Evolutionary conservation across 768 basidiomycete genomes (phyloP).

Genomic region (Phylloporus sp.): DNA sequence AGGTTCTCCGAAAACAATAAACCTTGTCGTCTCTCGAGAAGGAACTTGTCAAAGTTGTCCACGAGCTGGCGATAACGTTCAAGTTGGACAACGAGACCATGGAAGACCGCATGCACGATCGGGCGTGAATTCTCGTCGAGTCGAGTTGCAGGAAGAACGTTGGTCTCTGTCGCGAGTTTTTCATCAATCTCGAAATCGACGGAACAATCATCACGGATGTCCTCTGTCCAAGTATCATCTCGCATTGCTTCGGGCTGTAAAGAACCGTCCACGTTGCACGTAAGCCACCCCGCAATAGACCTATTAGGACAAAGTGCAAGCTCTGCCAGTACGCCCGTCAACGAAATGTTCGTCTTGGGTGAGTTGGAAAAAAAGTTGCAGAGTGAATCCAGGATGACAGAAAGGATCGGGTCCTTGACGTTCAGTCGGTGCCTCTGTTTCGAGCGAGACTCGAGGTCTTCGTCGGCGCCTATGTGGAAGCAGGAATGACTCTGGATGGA

Average conservation of each 20-base stretch:
- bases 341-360: conserved; percentile 80
- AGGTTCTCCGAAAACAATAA: conserved; percentile 89
- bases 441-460: conserved; percentile 33
- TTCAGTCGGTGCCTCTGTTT: conserved; percentile 70
- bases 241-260: conserved; percentile 9
- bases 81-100: conserved; percentile 74
- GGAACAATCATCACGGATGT: conserved; percentile 75
- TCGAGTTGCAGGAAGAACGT: conserved; percentile 57
- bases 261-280: conserved; percentile 51
- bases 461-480: conserved; percentile 45
- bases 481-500: conserved; percentile 63
- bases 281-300: conserved; percentile 84
- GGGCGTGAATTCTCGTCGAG: conserved; percentile 72
- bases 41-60: conserved; percentile 76
- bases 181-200: conserved; percentile 72
- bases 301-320: conserved; percentile 83
- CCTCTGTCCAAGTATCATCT: conserved; percentile 24
- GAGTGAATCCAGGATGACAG: conserved; percentile 62
- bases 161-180: conserved; percentile 52
- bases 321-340: conserved; percentile 77
- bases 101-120: conserved; percentile 74
- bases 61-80: conserved; percentile 73
- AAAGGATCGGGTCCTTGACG: conserved; percentile 71
- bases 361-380: conserved; percentile 80
- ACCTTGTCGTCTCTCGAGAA: conserved; percentile 82